Evolutionary conservation across 2,329 filamentous ascomycete species (phyloP), one percentile per base, ranked within the genome.

Genomic region (Aspergillus alliaceus): DNA sequence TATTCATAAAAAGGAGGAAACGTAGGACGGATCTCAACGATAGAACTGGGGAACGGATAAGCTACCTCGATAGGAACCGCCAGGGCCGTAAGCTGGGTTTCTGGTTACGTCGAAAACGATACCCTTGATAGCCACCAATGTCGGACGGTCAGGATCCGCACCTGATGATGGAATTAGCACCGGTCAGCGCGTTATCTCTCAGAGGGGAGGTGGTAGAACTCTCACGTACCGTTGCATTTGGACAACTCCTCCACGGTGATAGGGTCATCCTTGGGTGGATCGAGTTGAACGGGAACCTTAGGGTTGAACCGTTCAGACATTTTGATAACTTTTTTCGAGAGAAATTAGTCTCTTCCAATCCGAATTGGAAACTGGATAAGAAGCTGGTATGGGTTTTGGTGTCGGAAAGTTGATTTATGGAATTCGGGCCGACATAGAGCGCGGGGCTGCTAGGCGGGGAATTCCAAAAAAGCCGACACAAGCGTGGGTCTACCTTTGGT

Each of bases 31-130:
- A n/a, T n/a, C n/a, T n/a, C n/a, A n/a, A n/a, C n/a, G n/a, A n/a
- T n/a, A n/a, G n/a, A n/a, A n/a, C n/a, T n/a, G n/a, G n/a, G n/a
- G n/a, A n/a, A n/a, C n/a, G n/a, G n/a, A 31, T 20, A 24, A 76
- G 82, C 69, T 81, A 97, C 95, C 90, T 67, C 90, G 84, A 76
- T 99, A 99, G 61, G 88, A 86, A 48, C 91, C 93, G 24, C 87
- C 89, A 9, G 90, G 86, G 47, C 87, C 86, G 73, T 99, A 99
- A 15, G 90, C 87, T 63, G 90, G 87, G 76, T 98, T 99, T 51
- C 89, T 90, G 24, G 86, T 91, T 59, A 99, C 95, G 71, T 99
- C 93, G 71, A 97, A 99, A 52, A 99, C 89, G 59, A 89, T 91
- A 66, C 95, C 93, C 89, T 96, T 86, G 69, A 88, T 87, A 15